Conservation (phyloP, 257 asterid species). For the Capsicum pubescens region DNA sequence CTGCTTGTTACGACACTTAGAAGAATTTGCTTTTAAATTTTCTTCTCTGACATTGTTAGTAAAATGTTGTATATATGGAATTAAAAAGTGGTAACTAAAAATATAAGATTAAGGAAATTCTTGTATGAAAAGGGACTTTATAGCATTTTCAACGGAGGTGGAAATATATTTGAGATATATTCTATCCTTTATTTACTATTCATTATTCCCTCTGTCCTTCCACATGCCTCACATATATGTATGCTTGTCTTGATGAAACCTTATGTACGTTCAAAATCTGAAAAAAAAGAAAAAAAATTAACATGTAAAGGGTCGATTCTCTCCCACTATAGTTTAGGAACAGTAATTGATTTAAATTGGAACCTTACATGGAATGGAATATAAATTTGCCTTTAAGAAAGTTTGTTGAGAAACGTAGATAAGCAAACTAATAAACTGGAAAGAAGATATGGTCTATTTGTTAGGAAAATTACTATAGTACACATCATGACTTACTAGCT, state of each 20-base stretch:
- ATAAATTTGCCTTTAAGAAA: neutral
- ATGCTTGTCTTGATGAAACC: neutral
- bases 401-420: conserved; percentile 2
- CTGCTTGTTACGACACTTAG: neutral
- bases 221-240: neutral
- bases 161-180: neutral
- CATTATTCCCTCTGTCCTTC: no score
- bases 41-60: neutral
- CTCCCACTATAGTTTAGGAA: neutral
- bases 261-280: no score
- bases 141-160: neutral
- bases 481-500: neutral
- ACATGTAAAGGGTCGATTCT: neutral
- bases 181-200: no score
- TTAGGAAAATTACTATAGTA: neutral
- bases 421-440: neutral
- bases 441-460: neutral
- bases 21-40: neutral
- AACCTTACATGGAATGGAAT: neutral
- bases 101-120: neutral
- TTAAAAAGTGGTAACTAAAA: neutral
- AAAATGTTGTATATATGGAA: neutral
- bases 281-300: no score
- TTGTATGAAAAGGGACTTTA: neutral
- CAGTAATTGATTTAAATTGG: neutral